Conservation (phyloP, 768 basidiomycete species). For the Calocybe cyanea region DNA sequence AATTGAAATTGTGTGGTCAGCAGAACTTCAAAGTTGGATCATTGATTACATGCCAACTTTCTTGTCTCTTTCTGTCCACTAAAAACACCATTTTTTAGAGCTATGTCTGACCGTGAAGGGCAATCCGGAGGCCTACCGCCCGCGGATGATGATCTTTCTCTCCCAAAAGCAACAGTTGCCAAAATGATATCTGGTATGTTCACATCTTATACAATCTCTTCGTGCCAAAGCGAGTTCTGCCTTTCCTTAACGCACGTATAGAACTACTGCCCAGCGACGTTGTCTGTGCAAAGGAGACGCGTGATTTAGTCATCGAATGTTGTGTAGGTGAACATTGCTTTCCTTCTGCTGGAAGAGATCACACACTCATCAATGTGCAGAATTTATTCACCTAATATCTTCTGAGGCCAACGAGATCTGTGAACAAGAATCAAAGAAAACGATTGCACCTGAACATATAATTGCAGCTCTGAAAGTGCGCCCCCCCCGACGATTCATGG, state of each 20-base stretch:
- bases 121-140: slow-evolving; percentile 55
- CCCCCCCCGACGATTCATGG: too few relatives aligned
- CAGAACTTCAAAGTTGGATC: slow-evolving; percentile 1
- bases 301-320: slow-evolving; percentile 95
- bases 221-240: slow-evolving; percentile 3
- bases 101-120: slow-evolving; percentile 92
- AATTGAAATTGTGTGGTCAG: slow-evolving; percentile 12
- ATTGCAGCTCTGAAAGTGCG: slow-evolving; percentile 84
- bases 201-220: not conserved
- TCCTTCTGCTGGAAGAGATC: slow-evolving; percentile 5
- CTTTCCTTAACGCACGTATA: slow-evolving; percentile 28
- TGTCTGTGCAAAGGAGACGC: slow-evolving; percentile 91
- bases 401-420: slow-evolving; percentile 98
- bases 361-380: slow-evolving; percentile 36
- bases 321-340: slow-evolving; percentile 86
- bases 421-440: slow-evolving; percentile 97
- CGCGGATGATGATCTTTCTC: slow-evolving; percentile 87
- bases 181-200: slow-evolving; percentile 89
- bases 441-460: slow-evolving; percentile 97
- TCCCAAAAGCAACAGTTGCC: slow-evolving; percentile 96
- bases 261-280: slow-evolving; percentile 89
- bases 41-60: too few relatives aligned
- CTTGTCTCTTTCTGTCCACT: too few relatives aligned
- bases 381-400: slow-evolving; percentile 97
- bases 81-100: slow-evolving; percentile 5